Base-by-base conservation (phyloP, 2,329 filamentous ascomycete species). In the Colletotrichum musae region DNA sequence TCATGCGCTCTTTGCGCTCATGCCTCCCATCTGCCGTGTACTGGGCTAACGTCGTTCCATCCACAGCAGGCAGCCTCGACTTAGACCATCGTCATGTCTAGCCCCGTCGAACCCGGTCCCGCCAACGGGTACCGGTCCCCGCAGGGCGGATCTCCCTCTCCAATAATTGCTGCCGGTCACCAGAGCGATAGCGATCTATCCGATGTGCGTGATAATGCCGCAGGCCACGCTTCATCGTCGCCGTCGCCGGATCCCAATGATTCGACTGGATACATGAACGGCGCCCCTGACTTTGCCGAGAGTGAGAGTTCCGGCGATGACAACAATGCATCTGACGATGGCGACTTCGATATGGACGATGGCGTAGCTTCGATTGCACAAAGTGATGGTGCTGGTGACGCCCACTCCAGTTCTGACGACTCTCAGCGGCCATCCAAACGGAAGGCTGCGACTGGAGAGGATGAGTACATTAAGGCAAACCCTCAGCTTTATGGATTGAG, bases 401-500 rank as follows among this genome's bases (percentile, higher is more conserved):
- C 87, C 73, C 84, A 87, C 75, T 93, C 91, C 73, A 89, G 89
- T 77, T 96, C 94, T 54, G 88, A 90, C 75, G 91, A 91, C 75
- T 93, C 92, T 51, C 87, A 87, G 72, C 87, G 90, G 77, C 88
- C 87, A 58, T 81, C 86, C 70, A 97, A 97, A 86, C 92, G 94
- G 81, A 92, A 93, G 82, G 81, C 86, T 73, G 80, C 86, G 77
- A 78, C 88, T 45, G 90, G 92, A 59, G 93, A 96, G 75, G 92
- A 96, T 68, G 91, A 94, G 54, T 95, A 91, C 77, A 97, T 98
- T 75, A 88, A 92, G 75, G 93, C 94, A 77, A 97, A 99, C 76
- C 96, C 96, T 52, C 94, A 97, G 82, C 86, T 99, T 9, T 99
- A 98, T 84, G 96, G 96, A 56, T 86, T 99, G 74, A 91, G 96